These are phyloP conservation scores for Fragosphaeria purpurea DNA, from an alignment of 2,329 filamentous ascomycete genomes.

Conservation along the genomic window DNA sequence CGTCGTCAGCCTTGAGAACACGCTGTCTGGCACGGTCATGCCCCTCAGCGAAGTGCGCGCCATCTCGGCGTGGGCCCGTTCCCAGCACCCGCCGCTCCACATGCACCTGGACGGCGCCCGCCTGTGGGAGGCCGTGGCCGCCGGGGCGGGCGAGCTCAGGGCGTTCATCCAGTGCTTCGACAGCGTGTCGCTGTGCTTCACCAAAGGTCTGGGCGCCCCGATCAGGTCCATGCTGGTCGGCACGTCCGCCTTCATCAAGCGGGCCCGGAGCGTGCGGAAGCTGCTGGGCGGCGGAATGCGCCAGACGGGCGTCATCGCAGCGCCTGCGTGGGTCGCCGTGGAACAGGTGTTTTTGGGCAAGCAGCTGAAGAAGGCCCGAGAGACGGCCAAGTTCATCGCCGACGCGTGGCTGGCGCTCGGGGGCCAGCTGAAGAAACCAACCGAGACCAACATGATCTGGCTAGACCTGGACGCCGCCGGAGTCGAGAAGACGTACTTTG, in stretches of 20 bases:
- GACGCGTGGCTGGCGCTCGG: slow-evolving; percentile 57
- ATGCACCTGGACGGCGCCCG: slow-evolving; percentile 41
- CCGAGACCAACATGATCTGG: slow-evolving; percentile 92
- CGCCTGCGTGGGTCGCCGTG: slow-evolving; percentile 65
- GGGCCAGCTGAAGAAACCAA: slow-evolving; percentile 56
- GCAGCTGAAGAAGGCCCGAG: slow-evolving; percentile 49
- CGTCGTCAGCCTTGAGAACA: slow-evolving; percentile 79
- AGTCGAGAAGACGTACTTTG: slow-evolving; percentile 27
- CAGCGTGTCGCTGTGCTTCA: slow-evolving; percentile 49
- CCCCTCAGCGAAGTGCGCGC: slow-evolving; percentile 60
- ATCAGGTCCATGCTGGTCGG: slow-evolving; percentile 39
- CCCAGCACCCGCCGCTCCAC: slow-evolving; percentile 30
- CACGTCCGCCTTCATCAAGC: slow-evolving; percentile 45
- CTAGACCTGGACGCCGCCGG: slow-evolving; percentile 59
- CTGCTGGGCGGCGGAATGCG: slow-evolving; percentile 69
- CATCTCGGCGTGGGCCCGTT: slow-evolving; percentile 60
- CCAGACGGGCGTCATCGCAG: slow-evolving; percentile 60
- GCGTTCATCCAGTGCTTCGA: slow-evolving; percentile 38
- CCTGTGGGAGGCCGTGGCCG: slow-evolving; percentile 39
- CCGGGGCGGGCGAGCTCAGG: slow-evolving; percentile 30
- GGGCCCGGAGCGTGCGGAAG: slow-evolving; percentile 69
- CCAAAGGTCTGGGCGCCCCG: slow-evolving; percentile 43
- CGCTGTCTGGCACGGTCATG: slow-evolving; percentile 67
- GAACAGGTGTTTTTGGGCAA: slow-evolving; percentile 70
- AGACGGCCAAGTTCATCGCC: slow-evolving; percentile 50